A percentile compares a stretch with the other conserved stretches of the same genome.
Conservation (phyloP, 2,329 filamentous ascomycete genomes). For the Aspergillus sp. region DNA sequence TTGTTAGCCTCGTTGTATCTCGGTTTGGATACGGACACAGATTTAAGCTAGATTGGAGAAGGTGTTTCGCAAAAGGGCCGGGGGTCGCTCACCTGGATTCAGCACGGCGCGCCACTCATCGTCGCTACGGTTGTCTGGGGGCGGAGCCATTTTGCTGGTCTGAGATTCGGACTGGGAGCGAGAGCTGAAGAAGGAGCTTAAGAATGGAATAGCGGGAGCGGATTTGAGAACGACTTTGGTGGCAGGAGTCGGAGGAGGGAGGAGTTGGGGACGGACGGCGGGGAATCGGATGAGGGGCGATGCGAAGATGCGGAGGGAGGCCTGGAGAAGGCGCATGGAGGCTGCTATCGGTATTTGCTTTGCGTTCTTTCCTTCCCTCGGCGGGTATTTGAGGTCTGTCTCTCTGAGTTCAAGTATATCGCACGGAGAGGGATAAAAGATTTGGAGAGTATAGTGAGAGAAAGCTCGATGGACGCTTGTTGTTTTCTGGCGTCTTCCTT, state of each 20-base stretch:
- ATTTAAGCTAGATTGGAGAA: background rate
- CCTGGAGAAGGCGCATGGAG: slow-evolving; percentile 27
- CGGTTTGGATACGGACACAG: background rate
- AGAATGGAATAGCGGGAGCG: slow-evolving; percentile 76
- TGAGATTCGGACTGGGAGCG: slow-evolving; percentile 49
- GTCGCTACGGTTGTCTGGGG: slow-evolving; percentile 76
- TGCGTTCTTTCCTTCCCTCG: background rate
- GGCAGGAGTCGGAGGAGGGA: slow-evolving; percentile 29
- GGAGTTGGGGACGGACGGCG: slow-evolving; percentile 16
- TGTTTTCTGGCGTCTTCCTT: background rate
- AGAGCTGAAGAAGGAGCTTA: slow-evolving; percentile 72
- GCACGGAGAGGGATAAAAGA: background rate
- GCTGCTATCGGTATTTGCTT: background rate
- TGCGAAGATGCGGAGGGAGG: slow-evolving; percentile 21
- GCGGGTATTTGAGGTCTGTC: background rate
- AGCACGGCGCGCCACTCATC: slow-evolving; percentile 89
- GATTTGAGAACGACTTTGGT: slow-evolving; percentile 50
- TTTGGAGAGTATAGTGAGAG: no score
- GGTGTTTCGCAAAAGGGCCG: background rate
- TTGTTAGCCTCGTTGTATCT: background rate
- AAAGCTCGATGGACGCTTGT: no score
- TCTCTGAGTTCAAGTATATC: background rate
- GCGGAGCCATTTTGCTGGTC: slow-evolving; percentile 48
- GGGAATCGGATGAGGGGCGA: slow-evolving; percentile 22
- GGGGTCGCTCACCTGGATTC: slow-evolving; percentile 58